A percentile compares a stretch with the other conserved stretches of the same genome.
Conservation (phyloP, 2,329 filamentous ascomycete genomes). For the Colletotrichum sp. region DNA sequence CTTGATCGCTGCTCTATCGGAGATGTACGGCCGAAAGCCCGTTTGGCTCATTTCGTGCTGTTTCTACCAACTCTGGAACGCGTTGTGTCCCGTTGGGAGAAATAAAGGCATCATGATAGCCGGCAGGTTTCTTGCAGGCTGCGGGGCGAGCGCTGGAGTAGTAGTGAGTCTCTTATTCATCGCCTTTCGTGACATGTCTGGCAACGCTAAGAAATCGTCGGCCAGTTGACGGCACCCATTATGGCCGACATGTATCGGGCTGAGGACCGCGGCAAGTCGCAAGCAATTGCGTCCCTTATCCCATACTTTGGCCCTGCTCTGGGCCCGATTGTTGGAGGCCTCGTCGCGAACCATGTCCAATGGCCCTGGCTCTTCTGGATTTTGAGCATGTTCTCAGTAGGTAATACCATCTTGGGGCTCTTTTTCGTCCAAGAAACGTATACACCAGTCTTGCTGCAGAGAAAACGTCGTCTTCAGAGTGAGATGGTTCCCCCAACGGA, state of each 20-base stretch:
- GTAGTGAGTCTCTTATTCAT: slow-evolving; percentile 26
- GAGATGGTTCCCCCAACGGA: not conserved
- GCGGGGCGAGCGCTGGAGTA: slow-evolving; percentile 33
- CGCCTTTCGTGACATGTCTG: not conserved
- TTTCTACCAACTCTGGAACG: slow-evolving; percentile 36
- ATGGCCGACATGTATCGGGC: slow-evolving; percentile 40
- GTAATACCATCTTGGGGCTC: slow-evolving; percentile 38
- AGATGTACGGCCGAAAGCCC: slow-evolving; percentile 41
- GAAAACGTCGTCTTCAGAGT: slow-evolving; percentile 35
- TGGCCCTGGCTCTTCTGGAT: slow-evolving; percentile 52
- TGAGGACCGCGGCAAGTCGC: slow-evolving; percentile 39
- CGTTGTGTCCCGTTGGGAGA: slow-evolving; percentile 55
- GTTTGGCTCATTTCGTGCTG: slow-evolving; percentile 42
- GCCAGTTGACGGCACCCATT: slow-evolving; percentile 35
- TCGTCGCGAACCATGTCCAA: slow-evolving; percentile 36
- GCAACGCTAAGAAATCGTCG: not conserved
- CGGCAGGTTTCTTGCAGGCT: slow-evolving; percentile 66
- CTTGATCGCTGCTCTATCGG: slow-evolving; percentile 46
- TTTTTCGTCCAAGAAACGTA: slow-evolving; percentile 53
- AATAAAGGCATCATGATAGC: slow-evolving; percentile 55
- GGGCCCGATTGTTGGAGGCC: slow-evolving; percentile 45
- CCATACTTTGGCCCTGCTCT: slow-evolving; percentile 47
- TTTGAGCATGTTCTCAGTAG: slow-evolving; percentile 32
- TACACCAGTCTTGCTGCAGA: slow-evolving; percentile 47
- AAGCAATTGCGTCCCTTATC: slow-evolving; percentile 44